Conservation (phyloP, 768 basidiomycete genomes). For the Paxillus involutus region DNA sequence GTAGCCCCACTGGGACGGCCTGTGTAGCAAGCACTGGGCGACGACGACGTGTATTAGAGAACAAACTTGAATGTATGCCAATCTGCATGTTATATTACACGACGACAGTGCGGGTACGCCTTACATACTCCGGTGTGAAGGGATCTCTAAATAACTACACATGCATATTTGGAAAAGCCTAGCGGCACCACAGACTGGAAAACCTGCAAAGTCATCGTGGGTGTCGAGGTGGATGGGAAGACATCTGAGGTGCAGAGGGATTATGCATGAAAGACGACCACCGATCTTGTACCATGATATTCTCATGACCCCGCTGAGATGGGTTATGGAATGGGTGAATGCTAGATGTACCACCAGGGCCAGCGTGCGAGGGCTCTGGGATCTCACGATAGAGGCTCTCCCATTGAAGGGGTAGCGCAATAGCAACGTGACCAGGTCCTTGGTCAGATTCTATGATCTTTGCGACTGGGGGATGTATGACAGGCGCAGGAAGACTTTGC, state of each 20-base stretch:
- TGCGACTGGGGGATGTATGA: not conserved
- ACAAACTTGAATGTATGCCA: too few relatives aligned
- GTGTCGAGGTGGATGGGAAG: not conserved
- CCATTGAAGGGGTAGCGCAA: slow-evolving; percentile 27
- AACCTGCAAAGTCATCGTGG: not conserved
- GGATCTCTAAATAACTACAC: too few relatives aligned
- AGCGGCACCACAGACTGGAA: not conserved
- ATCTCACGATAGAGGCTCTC: slow-evolving; percentile 38
- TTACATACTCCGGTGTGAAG: too few relatives aligned
- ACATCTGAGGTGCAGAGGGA: not conserved
- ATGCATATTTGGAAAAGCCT: not conserved
- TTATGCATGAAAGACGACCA: slow-evolving; percentile 42
- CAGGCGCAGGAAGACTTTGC: not conserved
- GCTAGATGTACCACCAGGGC: not conserved
- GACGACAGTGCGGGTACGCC: too few relatives aligned
- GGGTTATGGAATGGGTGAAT: not conserved
- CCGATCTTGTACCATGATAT: slow-evolving; percentile 36
- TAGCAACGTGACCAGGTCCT: not conserved
- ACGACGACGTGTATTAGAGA: too few relatives aligned
- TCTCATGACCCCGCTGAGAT: slow-evolving; percentile 9
- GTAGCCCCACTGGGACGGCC: too few relatives aligned
- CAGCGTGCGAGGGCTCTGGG: slow-evolving; percentile 9
- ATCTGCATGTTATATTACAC: too few relatives aligned
- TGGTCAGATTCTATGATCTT: not conserved
- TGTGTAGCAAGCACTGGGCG: too few relatives aligned